These are phyloP conservation scores for Astragalus membranaceus DNA, from an alignment of 306 rosid genomes.

Conservation along the genomic window DNA sequence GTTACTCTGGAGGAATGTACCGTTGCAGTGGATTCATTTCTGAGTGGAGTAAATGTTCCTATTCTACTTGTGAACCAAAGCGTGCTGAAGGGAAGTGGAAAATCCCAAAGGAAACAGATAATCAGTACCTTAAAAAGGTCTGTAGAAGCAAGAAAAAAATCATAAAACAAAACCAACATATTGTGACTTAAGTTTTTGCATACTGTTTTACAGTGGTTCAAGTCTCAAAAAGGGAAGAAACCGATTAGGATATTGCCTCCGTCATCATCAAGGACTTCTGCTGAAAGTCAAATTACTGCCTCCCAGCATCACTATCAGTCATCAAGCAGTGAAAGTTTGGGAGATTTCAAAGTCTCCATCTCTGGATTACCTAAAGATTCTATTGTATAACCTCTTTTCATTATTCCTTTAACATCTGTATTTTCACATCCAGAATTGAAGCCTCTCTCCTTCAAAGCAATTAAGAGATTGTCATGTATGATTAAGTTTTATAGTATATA, in stretches of 20 bases:
- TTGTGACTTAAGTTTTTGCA: constrained; percentile 18
- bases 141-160: neutral
- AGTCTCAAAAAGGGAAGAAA: constrained; percentile 71
- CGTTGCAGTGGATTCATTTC: constrained; percentile 69
- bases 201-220: constrained; percentile 77
- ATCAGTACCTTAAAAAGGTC: constrained; percentile 75
- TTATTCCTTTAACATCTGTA: neutral
- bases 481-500: constrained; percentile 16
- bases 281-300: constrained; percentile 37
- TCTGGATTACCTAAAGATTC: constrained; percentile 56
- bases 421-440: neutral
- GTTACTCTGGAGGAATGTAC: constrained; percentile 76
- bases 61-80: constrained; percentile 59
- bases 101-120: constrained; percentile 64
- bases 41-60: constrained; percentile 92
- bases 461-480: neutral
- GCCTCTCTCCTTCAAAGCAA: neutral
- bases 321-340: constrained; percentile 48
- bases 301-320: constrained; percentile 51
- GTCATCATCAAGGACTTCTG: constrained; percentile 32
- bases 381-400: constrained; percentile 41
- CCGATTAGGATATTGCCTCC: constrained; percentile 67
- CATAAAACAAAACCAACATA: neutral
- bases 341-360: constrained; percentile 62
- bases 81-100: constrained; percentile 81